Base-by-base conservation (phyloP, 1,284 basidiomycete genomes). In the Afroboletus lepidellus region DNA sequence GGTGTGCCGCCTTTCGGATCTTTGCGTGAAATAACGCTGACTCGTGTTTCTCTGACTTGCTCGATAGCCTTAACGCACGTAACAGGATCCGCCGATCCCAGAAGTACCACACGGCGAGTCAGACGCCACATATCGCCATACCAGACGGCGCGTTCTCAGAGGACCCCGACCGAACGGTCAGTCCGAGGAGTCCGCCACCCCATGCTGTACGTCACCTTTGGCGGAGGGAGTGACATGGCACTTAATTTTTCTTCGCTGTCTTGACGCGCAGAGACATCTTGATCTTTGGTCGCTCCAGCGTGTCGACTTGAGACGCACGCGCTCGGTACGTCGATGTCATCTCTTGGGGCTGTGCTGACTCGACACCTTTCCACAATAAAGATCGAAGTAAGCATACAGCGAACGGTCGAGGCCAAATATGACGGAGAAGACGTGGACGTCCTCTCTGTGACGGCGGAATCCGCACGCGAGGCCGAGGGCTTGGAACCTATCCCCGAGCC, bases 51-150 rank as follows among this genome's bases (percentile, higher is more conserved):
- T 34, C 16, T 3, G 2, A 16, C 39, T 18, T 21, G 3, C 16
- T 27, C 20, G 29, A 61, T 25, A 66, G 64, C 32, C 50, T 63
- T 24, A 62, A 62, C n/a, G 37, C 60, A 3, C 64, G 64, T 20
- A 36, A 23, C 15, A 53, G 27, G 20, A 43, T 64, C 16, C 50
- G 51, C 18, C 30, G 23, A 4, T 29, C 33, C 16, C 38, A 23
- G 4, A 51, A 29, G 20, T 41, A 27, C 25, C 13, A 15, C 42
- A 29, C 15, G 4, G 18, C n/a, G 30, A 36, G 21, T 37, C 47
- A 45, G 6, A 16, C 21, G 25, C 46, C 46, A 1, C 50, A 57
- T 1, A 23, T 62, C 21, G 1, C 34, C 18, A 8, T 53, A 13
- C 36, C 50, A 3, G 42, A 36, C 0, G 11, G 11, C 6, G 16